Conservation (phyloP, 495 filamentous ascomycete genomes). For the Aspergillus asperescens region DNA sequence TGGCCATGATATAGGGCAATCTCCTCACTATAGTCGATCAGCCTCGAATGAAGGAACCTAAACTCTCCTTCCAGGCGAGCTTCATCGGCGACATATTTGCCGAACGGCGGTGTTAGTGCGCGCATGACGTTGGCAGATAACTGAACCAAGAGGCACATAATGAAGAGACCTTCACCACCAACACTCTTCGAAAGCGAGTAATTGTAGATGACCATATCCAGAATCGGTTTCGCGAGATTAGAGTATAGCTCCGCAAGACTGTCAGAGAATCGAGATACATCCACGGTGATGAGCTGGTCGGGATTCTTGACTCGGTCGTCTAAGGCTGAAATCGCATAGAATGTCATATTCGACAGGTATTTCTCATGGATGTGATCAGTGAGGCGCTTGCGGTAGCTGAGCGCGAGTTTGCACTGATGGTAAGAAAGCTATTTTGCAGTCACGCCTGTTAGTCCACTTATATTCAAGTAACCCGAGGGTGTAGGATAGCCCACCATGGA, state of each 20-base stretch:
- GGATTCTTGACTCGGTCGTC: slow-evolving; percentile 99
- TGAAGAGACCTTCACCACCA: slow-evolving; percentile 87
- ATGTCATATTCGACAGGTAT: slow-evolving; percentile 94
- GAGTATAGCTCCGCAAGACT: slow-evolving; percentile 93
- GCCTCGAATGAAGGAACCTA: slow-evolving; percentile 84
- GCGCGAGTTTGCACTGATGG: slow-evolving; percentile 89
- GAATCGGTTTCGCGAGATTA: slow-evolving; percentile 89
- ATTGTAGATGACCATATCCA: slow-evolving; percentile 96
- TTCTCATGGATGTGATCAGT: slow-evolving; percentile 89
- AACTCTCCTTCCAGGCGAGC: slow-evolving; percentile 93
- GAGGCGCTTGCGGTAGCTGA: slow-evolving; percentile 86
- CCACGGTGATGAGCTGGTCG: slow-evolving; percentile 94
- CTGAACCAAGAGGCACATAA: slow-evolving; percentile 91
- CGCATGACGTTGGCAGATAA: slow-evolving; percentile 91
- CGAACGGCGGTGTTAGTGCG: slow-evolving; percentile 92
- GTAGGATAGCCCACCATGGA: slow-evolving; percentile 68
- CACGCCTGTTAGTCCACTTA: neutral
- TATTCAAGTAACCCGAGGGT: neutral
- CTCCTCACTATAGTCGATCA: slow-evolving; percentile 95
- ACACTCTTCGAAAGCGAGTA: slow-evolving; percentile 88
- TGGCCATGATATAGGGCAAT: slow-evolving; percentile 90
- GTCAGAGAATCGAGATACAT: slow-evolving; percentile 93
- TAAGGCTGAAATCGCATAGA: slow-evolving; percentile 90
- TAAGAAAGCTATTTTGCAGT: slow-evolving; percentile 68
- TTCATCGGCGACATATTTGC: slow-evolving; percentile 96